Conservation (phyloP, 2,329 filamentous ascomycete genomes). For the Paraphaeosphaeria sporulosa region DNA sequence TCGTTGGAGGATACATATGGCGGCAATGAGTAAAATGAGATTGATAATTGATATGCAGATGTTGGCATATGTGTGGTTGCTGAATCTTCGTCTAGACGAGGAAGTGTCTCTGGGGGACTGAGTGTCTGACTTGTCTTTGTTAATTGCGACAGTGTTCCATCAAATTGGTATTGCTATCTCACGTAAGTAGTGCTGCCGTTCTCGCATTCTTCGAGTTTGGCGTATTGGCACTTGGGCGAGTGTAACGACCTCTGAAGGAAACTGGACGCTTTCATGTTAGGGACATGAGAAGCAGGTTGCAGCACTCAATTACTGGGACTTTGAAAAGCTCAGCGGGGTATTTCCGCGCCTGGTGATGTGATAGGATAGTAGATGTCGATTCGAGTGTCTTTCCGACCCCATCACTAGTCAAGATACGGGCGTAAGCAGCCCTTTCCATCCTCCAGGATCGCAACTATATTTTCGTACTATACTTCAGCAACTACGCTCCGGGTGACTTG, state of each 20-base stretch:
- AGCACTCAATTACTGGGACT: not conserved
- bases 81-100: not conserved
- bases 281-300: not conserved
- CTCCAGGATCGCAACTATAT: too few species aligned
- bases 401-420: not conserved
- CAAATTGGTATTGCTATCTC: not conserved
- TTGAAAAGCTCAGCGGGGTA: not conserved
- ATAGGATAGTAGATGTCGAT: not conserved
- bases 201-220: not conserved
- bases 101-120: not conserved
- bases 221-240: not conserved
- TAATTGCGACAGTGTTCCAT: not conserved
- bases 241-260: not conserved
- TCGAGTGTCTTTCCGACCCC: not conserved
- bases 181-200: not conserved
- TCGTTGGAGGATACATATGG: not conserved
- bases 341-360: not conserved
- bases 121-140: not conserved
- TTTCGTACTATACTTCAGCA: too few species aligned
- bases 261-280: not conserved
- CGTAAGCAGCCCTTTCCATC: not conserved
- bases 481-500: not conserved
- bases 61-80: not conserved
- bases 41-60: not conserved
- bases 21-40: not conserved